Evolutionary conservation across 345 rosid species (phyloP).

Genomic region (Salix dunnii): DNA sequence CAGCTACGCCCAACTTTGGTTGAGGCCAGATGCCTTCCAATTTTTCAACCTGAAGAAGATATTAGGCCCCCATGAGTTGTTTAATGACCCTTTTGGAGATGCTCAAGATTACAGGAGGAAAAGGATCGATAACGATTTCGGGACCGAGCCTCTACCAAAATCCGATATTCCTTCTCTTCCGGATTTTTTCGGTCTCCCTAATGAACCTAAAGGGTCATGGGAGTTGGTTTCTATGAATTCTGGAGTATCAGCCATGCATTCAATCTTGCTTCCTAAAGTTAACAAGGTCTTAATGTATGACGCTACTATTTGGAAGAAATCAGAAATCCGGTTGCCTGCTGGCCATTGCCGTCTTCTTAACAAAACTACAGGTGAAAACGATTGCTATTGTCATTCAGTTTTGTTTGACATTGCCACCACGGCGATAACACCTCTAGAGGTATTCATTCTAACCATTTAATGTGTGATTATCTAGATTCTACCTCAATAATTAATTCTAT

Average conservation of each 20-base stretch:
- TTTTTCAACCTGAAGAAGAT: not conserved
- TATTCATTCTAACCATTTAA: conserved; percentile 1
- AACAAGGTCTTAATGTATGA: conserved; percentile 67
- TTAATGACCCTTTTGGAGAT: conserved; percentile 27
- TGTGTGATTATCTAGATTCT: no score
- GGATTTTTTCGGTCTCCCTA: not conserved
- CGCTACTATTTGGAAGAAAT: conserved; percentile 62
- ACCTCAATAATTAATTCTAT: no score
- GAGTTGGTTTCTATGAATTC: conserved; percentile 48
- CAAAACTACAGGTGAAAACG: conserved; percentile 27
- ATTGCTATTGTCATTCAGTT: conserved; percentile 74
- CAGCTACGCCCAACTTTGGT: not conserved
- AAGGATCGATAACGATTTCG: conserved; percentile 4
- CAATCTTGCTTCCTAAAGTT: conserved; percentile 55
- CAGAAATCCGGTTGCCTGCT: conserved; percentile 34
- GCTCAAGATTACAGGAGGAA: conserved; percentile 7
- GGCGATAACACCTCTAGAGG: conserved; percentile 46
- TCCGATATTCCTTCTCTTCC: not conserved
- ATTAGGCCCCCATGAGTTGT: conserved; percentile 20
- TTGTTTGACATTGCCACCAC: conserved; percentile 45
- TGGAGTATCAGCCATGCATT: conserved; percentile 88
- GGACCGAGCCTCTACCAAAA: not conserved
- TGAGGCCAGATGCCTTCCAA: not conserved
- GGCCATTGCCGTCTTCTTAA: conserved; percentile 42
- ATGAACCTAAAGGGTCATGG: conserved; percentile 51